Conservation (phyloP, 2,329 filamentous ascomycete species). For the Colletotrichum scovillei region DNA sequence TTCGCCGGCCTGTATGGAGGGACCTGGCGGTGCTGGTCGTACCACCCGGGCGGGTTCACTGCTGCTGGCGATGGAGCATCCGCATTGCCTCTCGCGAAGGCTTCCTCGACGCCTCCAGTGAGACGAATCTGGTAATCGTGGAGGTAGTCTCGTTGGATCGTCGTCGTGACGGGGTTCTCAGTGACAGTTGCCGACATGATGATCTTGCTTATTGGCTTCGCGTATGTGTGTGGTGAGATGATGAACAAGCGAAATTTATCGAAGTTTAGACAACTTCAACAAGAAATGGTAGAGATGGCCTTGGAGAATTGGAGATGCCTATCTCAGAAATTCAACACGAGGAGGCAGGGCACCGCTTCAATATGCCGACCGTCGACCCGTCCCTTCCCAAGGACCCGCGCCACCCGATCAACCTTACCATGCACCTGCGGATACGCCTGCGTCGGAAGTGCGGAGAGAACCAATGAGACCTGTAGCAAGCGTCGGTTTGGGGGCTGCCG, state of each 20-base stretch:
- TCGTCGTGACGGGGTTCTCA: conserved; percentile 23
- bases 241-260: not conserved
- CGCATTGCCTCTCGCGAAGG: conserved; percentile 21
- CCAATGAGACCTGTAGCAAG: not conserved
- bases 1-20: conserved; percentile 40
- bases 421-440: not conserved
- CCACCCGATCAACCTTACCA: not conserved
- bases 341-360: conserved; percentile 12
- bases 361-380: conserved; percentile 29
- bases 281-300: not conserved
- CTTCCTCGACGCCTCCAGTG: conserved; percentile 28
- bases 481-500: not conserved
- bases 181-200: conserved; percentile 27
- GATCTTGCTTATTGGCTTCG: not conserved
- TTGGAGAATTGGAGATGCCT: not conserved
- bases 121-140: conserved; percentile 33
- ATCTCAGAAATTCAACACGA: not conserved
- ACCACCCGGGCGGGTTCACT: conserved; percentile 38
- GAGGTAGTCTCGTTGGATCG: conserved; percentile 21
- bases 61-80: conserved; percentile 20
- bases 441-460: conserved; percentile 22
- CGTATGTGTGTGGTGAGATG: not conserved
- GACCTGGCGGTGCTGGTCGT: conserved; percentile 38
- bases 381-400: conserved; percentile 2
- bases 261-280: not conserved